Percentiles rank a stretch among this genome's conserved stretches.
phyloP scores from a whole-genome alignment of 2,329 filamentous ascomycete genomes.

The Apiospora koreana region DNA sequence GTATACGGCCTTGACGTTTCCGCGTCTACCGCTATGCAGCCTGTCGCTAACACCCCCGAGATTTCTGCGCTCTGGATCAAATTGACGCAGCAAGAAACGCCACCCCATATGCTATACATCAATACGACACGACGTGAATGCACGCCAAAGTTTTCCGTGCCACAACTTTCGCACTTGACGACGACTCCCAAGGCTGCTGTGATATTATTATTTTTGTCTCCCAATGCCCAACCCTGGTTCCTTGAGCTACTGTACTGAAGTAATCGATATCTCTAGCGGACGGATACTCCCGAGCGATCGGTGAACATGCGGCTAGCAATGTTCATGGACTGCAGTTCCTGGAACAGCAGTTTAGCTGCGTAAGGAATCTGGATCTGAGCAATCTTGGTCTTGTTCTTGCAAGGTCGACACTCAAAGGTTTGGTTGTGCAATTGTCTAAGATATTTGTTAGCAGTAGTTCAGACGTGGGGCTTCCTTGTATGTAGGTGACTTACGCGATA shows the following conservation, averaged over 20 bases:
- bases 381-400: constrained; percentile 99
- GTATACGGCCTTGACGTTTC: not conserved
- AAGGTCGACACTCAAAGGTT: constrained; percentile 93
- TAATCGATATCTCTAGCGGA: constrained; percentile 49
- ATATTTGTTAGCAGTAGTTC: constrained; percentile 34
- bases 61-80: constrained; percentile 7
- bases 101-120: constrained; percentile 10
- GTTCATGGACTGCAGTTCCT: constrained; percentile 97
- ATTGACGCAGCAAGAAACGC: constrained; percentile 7
- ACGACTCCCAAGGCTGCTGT: not conserved
- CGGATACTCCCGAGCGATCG: constrained; percentile 73
- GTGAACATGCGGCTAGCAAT: constrained; percentile 98
- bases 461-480: not conserved
- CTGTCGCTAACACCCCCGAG: constrained; percentile 4
- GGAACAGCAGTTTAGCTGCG: constrained; percentile 96
- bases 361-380: constrained; percentile 98
- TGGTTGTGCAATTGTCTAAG: constrained; percentile 87
- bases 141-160: not conserved
- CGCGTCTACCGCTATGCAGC: not conserved
- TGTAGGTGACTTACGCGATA: constrained; percentile 78
- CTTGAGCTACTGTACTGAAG: not conserved
- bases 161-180: not conserved
- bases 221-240: not conserved
- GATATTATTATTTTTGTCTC: not conserved
- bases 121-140: constrained; percentile 6